Percentiles rank a stretch among this genome's conserved stretches.
Evolutionary conservation across 345 rosid species (phyloP).

Genomic region (Atalantia buxifolia): DNA sequence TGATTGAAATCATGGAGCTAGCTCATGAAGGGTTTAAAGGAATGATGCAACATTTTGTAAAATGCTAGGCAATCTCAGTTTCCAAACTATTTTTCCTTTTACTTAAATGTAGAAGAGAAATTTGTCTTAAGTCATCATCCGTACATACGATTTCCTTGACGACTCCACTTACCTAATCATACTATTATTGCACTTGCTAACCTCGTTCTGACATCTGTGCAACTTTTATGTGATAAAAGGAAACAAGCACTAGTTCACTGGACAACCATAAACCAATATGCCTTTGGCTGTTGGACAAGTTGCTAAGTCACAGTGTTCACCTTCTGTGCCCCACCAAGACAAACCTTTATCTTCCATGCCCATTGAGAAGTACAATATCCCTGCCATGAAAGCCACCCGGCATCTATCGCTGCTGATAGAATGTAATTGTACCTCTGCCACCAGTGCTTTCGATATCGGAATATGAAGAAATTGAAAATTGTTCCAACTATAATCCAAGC

Average conservation of each 20-base stretch:
- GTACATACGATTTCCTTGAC: background rate
- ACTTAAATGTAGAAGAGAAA: background rate
- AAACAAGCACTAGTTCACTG: conserved; percentile 29
- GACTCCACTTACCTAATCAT: background rate
- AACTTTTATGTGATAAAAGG: background rate
- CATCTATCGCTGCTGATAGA: conserved; percentile 82
- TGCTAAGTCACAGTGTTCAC: conserved; percentile 80
- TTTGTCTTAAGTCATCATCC: background rate
- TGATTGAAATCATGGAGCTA: conserved; percentile 44
- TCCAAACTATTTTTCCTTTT: background rate
- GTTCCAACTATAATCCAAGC: conserved; percentile 79
- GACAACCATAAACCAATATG: conserved; percentile 53
- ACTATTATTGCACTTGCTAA: background rate
- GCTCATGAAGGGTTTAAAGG: conserved; percentile 28
- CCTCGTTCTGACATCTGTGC: conserved; percentile 10
- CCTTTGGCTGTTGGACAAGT: conserved; percentile 79
- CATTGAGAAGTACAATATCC: conserved; percentile 59
- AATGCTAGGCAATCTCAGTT: background rate
- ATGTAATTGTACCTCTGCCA: conserved; percentile 89
- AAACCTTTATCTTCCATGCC: conserved; percentile 53
- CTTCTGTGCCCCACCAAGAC: conserved; percentile 76
- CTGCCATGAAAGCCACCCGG: conserved; percentile 86
- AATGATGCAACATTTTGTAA: background rate
- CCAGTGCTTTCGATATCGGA: conserved; percentile 70
- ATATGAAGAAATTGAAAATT: conserved; percentile 74